phyloP scores from a whole-genome alignment of 768 basidiomycete genomes.

The Rubroboletus pulcherrimus region DNA sequence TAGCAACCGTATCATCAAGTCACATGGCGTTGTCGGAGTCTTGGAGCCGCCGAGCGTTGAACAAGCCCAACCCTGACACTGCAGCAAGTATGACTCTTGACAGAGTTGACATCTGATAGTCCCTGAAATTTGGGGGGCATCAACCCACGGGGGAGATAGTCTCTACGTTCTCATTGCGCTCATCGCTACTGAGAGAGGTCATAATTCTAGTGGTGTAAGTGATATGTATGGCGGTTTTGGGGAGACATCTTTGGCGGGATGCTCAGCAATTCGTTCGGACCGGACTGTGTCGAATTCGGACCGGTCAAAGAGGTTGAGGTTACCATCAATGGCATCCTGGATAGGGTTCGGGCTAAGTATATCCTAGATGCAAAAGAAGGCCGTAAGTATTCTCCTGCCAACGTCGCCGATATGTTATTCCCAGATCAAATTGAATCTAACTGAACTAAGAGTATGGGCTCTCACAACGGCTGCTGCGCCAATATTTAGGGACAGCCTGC shows the following conservation, averaged over 20 bases:
- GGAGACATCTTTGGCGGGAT: neutral
- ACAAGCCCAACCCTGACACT: neutral
- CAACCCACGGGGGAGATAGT: neutral
- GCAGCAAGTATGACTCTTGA: neutral
- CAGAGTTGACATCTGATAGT: neutral
- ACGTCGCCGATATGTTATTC: neutral
- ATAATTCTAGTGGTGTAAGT: neutral
- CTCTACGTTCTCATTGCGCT: neutral
- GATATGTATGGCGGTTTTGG: neutral
- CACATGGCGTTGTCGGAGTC: neutral
- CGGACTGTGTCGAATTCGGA: neutral
- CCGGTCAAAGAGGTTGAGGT: neutral
- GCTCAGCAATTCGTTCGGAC: neutral
- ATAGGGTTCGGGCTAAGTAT: slow-evolving; percentile 8
- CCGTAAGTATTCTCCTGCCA: slow-evolving; percentile 11
- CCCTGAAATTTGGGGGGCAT: neutral
- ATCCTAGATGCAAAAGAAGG: slow-evolving; percentile 3
- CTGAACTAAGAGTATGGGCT: neutral
- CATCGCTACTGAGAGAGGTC: neutral
- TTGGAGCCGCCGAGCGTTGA: neutral
- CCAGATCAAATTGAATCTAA: neutral
- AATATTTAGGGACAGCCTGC: too few relatives aligned
- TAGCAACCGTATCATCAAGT: neutral
- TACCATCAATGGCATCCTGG: slow-evolving; percentile 9
- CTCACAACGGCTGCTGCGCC: neutral